phyloP scores from a whole-genome alignment of 108 stramenopile genomes.

The Parietichytrium sp. region DNA sequence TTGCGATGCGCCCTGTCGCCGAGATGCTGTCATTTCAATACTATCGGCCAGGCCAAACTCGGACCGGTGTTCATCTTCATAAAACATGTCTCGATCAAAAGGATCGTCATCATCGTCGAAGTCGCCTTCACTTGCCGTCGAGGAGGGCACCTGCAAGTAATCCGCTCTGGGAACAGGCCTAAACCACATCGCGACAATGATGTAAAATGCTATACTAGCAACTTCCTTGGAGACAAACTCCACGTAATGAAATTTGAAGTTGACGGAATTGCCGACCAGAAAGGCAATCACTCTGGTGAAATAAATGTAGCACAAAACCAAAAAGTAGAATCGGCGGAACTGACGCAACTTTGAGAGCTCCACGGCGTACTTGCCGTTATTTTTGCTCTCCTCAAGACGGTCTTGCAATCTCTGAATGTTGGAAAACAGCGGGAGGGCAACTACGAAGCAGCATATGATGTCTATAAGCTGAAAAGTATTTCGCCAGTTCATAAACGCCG shows the following conservation, averaged over 20 bases:
- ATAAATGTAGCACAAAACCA: slow-evolving; percentile 90
- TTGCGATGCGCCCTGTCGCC: too few relatives aligned
- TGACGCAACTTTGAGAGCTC: slow-evolving; percentile 74
- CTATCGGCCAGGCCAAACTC: slow-evolving; percentile 38
- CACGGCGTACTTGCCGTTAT: slow-evolving; percentile 57
- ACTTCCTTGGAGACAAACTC: slow-evolving; percentile 74
- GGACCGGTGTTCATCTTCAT: neutral
- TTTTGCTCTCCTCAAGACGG: too few relatives aligned
- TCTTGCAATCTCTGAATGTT: slow-evolving; percentile 51
- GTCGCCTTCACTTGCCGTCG: slow-evolving; percentile 38
- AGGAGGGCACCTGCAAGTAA: slow-evolving; percentile 62
- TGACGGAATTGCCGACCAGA: slow-evolving; percentile 76
- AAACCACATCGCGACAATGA: slow-evolving; percentile 79
- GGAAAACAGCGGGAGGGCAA: slow-evolving; percentile 95
- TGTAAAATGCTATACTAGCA: slow-evolving; percentile 82
- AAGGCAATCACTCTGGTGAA: slow-evolving; percentile 90
- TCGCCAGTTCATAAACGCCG: slow-evolving; percentile 73
- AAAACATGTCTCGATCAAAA: slow-evolving; percentile 1
- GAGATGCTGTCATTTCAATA: too few relatives aligned
- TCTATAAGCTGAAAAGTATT: slow-evolving; percentile 89
- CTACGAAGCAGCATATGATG: slow-evolving; percentile 90
- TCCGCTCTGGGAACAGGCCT: slow-evolving; percentile 76
- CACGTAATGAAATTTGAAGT: slow-evolving; percentile 84
- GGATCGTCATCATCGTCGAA: slow-evolving; percentile 42
- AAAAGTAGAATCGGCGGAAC: slow-evolving; percentile 87